Base-by-base conservation (phyloP, 2,329 filamentous ascomycete species). In the Colletotrichum sp. region DNA sequence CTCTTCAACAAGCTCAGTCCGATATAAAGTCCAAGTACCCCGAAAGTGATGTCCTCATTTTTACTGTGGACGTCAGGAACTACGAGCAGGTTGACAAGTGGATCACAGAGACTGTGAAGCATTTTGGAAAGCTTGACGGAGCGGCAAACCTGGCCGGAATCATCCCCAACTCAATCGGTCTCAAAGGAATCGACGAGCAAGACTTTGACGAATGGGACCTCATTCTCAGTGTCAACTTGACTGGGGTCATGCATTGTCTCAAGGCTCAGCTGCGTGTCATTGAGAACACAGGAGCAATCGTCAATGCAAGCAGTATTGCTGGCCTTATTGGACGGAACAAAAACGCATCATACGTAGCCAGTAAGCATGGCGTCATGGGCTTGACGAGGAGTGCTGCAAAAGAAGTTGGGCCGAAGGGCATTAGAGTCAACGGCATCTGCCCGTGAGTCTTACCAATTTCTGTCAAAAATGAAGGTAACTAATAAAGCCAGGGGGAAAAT, bases 301-400 rank as follows among this genome's bases (percentile, higher is more conserved):
- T 90, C 68, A 89, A 87, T 79, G 84, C 86, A 10, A 79, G 84
- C 16, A 86, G 83, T 63, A 84, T 87, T 28, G 84, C 85, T 7
- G 87, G 87, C 0, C 58, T 87, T 3, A 80, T 78, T 13, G 87
- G 84, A 2, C 80, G 81, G 14, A 79, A 79, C 2, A 81, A 79
- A 56, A 81, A 81, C 38, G 80, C 80, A 0, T 80, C 81, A 2
- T 84, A 83, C 43, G 69, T 78, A 4, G 79, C 81, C 0, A 81
- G 79, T 65, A 84, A 83, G 76, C 81, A 83, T 43, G 82, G 76
- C 5, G 81, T 84, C 5, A 52, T 82, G n/a, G 81, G 82, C 1
- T 59, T 84, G 63, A 82, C 81, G 9, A 77, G 78, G 13, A 79
- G 77, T 8, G 82, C 79, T 7, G 82, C 82, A 4, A 83, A 81